Base-by-base conservation (phyloP, 371 early-diverging fungal species). In the Zopfochytrium polystomum region DNA sequence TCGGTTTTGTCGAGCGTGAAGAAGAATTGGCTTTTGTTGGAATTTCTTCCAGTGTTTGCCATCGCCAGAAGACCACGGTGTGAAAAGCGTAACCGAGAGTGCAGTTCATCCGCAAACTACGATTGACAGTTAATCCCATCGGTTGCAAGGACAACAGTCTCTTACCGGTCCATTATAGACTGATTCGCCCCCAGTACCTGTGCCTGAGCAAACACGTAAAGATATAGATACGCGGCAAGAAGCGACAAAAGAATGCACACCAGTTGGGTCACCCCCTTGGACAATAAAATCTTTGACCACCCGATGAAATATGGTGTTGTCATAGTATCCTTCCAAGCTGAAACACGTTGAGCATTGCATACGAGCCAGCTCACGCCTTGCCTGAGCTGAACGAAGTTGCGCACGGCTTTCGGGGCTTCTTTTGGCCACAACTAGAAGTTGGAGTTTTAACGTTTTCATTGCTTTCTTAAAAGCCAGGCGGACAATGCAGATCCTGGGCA, bases 221-320 rank as follows among this genome's bases (percentile, higher is more conserved):
- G n/a, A 15, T 20, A 48, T 57, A 4, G 9, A 27, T 27, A 5
- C 22, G n/a, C 26, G 11, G 18, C 38, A 54, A 35, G 1, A 3
- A 54, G 20, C n/a, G 25, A 38, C 1, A 2, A 29, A 30, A 25
- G 23, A 13, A 33, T 0, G 32, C 27, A 42, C 60, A 55, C 77
- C 78, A n/a, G 78, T 90, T 2, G 99, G 94, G 75, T 99, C 99
- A 51, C 99, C 99, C 23, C 95, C 95, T 71, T 99, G 99, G 2
- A 97, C 84, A 68, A 95, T 90, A 61, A 95, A 95, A 35, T 79
- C 81, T 4, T 87, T 83, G 4, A 96, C 86, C 18, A 93, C 78
- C 23, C 96, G 84, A 71, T 95, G 96, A 68, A 96, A 94, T 7
- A 88, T 83, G 2, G 89, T 89, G 25, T 80, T 76, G 65, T 93